These are phyloP conservation scores for Omphalea diandra DNA, from an alignment of 441 rosid species.

Conservation along the genomic window DNA sequence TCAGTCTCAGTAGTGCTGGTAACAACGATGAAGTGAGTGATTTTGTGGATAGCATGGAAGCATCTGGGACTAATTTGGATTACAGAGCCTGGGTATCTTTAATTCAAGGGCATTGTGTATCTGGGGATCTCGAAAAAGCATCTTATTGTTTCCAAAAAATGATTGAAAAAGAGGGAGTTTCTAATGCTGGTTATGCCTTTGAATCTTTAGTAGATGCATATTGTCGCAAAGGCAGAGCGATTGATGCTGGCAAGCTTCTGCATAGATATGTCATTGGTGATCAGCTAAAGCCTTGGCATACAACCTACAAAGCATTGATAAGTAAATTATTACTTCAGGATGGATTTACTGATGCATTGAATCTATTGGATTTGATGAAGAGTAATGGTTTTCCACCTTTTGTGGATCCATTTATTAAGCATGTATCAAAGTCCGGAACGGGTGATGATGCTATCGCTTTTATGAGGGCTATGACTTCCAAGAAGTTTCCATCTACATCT, in stretches of 20 bases:
- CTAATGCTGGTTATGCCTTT: slow-evolving; percentile 45
- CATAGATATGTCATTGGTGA: slow-evolving; percentile 32
- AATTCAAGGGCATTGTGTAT: slow-evolving; percentile 67
- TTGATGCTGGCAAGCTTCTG: slow-evolving; percentile 63
- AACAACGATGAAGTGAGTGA: slow-evolving; percentile 48
- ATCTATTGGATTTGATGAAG: slow-evolving; percentile 65
- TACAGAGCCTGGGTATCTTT: slow-evolving; percentile 55
- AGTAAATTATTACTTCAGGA: slow-evolving; percentile 57
- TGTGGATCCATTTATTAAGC: slow-evolving; percentile 58
- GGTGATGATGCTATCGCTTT: slow-evolving; percentile 61
- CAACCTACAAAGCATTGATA: slow-evolving; percentile 59
- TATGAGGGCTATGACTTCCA: slow-evolving; percentile 57
- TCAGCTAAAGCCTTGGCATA: slow-evolving; percentile 54
- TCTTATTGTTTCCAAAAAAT: slow-evolving; percentile 49
- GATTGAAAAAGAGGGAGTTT: slow-evolving; percentile 47
- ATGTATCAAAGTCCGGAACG: slow-evolving; percentile 69
- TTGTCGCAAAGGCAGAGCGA: slow-evolving; percentile 55
- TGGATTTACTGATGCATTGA: slow-evolving; percentile 69
- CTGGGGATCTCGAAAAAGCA: slow-evolving; percentile 66
- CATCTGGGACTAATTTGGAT: slow-evolving; percentile 48
- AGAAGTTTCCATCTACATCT: slow-evolving; percentile 67
- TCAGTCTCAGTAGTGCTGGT: slow-evolving; percentile 51
- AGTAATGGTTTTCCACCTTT: slow-evolving; percentile 72
- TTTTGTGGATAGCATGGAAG: slow-evolving; percentile 46
- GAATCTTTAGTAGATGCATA: slow-evolving; percentile 60